phyloP scores from a whole-genome alignment of 75 land plant species.

The Cunninghamia lanceolata region DNA sequence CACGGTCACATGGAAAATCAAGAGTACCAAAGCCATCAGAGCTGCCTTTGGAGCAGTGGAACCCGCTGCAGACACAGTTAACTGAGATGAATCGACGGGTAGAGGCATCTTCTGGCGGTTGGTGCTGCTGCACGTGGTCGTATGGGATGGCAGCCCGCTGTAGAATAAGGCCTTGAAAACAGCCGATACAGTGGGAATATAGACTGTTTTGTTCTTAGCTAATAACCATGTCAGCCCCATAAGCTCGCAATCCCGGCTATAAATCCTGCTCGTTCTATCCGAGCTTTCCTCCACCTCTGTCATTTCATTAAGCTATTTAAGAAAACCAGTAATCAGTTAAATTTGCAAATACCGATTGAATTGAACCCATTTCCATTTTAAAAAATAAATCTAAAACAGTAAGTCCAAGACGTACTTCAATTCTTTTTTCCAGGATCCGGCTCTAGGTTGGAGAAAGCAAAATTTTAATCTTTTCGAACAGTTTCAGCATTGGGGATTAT shows the following conservation, averaged over 20 bases:
- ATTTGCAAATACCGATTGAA: not conserved
- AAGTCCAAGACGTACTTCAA: not conserved
- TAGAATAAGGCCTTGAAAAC: constrained; percentile 57
- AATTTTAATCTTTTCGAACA: too few relatives aligned
- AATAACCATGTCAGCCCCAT: constrained; percentile 85
- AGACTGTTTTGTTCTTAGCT: constrained; percentile 47
- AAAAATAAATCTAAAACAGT: too few relatives aligned
- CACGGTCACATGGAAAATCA: not conserved
- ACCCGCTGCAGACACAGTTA: not conserved
- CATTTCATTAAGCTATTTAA: not conserved
- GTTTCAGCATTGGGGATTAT: too few relatives aligned
- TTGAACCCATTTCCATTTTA: not conserved
- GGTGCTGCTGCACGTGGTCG: constrained; percentile 34
- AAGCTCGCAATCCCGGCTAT: constrained; percentile 55
- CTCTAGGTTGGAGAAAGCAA: too few relatives aligned
- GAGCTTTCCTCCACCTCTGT: not conserved
- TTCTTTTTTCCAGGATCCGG: too few relatives aligned
- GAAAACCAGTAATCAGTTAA: not conserved
- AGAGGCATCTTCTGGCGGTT: constrained; percentile 55
- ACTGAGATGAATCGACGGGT: constrained; percentile 46
- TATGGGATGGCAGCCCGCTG: constrained; percentile 8
- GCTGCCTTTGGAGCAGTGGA: not conserved
- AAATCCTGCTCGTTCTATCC: constrained; percentile 35
- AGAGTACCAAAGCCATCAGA: not conserved
- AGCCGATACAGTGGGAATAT: constrained; percentile 49